Evolutionary conservation across 164 flowering plant species (phyloP).

Genomic region (Warburgia ugandensis): DNA sequence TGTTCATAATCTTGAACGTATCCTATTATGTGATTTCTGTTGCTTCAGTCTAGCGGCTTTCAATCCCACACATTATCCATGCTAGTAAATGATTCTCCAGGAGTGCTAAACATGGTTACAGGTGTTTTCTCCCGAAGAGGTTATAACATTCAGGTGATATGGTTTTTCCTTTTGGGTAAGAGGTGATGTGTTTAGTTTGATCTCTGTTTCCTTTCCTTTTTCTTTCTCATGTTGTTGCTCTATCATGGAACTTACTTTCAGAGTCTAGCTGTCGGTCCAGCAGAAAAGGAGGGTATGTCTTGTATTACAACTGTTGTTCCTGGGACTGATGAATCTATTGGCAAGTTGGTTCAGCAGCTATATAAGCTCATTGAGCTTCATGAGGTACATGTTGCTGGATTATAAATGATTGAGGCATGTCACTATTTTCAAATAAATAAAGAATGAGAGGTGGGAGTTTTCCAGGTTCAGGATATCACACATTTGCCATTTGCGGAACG

Average conservation of each 20-base stretch:
- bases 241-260: slow-evolving; percentile 10
- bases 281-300: slow-evolving; percentile 81
- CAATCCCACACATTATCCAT: slow-evolving; percentile 87
- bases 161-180: no score
- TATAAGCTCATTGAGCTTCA: slow-evolving; percentile 75
- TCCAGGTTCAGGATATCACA: slow-evolving; percentile 85
- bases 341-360: slow-evolving; percentile 85
- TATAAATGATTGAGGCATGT: not conserved
- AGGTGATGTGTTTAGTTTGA: slow-evolving; percentile 4
- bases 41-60: slow-evolving; percentile 68
- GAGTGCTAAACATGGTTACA: slow-evolving; percentile 86
- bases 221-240: slow-evolving; percentile 4
- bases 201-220: slow-evolving; percentile 3
- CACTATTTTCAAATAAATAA: slow-evolving; percentile 2
- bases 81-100: slow-evolving; percentile 83
- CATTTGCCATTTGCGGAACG: slow-evolving; percentile 90
- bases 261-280: slow-evolving; percentile 97
- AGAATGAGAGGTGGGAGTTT: slow-evolving; percentile 4
- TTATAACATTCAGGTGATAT: slow-evolving; percentile 87
- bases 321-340: slow-evolving; percentile 86
- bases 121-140: slow-evolving; percentile 93
- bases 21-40: slow-evolving; percentile 2
- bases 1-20: not conserved
- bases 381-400: slow-evolving; percentile 43
- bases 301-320: slow-evolving; percentile 98